Conservation (phyloP, 345 rosid genomes). For the Corymbia maculata region DNA sequence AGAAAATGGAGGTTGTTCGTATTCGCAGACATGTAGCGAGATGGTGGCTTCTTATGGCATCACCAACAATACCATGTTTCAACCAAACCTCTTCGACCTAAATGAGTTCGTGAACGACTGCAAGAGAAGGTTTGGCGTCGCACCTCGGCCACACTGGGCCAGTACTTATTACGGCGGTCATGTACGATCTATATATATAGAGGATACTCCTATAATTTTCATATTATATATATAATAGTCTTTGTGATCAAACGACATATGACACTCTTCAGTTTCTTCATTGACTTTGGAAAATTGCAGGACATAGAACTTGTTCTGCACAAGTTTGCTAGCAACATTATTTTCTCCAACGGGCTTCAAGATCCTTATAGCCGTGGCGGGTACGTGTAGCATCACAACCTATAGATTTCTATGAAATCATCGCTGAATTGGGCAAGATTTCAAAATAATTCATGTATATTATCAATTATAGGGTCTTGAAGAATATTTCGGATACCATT, state of each 20-base stretch:
- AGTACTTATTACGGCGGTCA: not conserved
- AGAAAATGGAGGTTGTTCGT: not conserved
- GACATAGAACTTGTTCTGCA: not conserved
- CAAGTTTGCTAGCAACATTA: not conserved
- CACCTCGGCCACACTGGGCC: not conserved
- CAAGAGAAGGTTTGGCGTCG: not conserved
- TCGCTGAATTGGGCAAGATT: not conserved
- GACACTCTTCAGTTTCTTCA: not conserved
- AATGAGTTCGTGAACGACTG: not conserved
- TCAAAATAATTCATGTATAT: no score
- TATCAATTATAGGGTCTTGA: constrained; percentile 8
- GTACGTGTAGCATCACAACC: not conserved
- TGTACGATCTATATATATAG: not conserved
- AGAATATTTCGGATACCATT: constrained; percentile 33
- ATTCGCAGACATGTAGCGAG: not conserved
- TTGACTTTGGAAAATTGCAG: not conserved
- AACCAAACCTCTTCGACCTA: not conserved
- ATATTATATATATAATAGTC: not conserved
- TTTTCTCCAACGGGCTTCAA: not conserved
- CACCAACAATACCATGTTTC: not conserved
- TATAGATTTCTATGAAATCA: no score
- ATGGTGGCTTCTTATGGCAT: rapidly evolving
- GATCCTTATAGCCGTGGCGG: not conserved
- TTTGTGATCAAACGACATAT: not conserved
- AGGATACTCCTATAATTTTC: not conserved